These are phyloP conservation scores for Schoenoplectus tabernaemontani DNA, from an alignment of 202 grass and related monocot genomes.

Conservation along the genomic window DNA sequence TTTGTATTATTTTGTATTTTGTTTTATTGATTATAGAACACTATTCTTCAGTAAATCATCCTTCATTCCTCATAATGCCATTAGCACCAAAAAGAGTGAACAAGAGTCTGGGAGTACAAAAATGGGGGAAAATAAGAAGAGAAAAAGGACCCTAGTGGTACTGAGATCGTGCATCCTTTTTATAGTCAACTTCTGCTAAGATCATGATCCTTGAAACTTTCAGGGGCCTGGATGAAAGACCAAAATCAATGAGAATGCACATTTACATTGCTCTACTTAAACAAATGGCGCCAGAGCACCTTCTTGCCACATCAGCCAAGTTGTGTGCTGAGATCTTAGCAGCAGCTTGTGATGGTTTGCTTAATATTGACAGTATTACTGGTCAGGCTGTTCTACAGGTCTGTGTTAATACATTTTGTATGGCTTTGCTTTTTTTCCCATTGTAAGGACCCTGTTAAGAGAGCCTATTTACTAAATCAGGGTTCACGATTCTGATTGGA, in stretches of 20 bases:
- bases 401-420: slow-evolving; percentile 11
- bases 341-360: slow-evolving; percentile 81
- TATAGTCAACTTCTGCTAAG: slow-evolving; percentile 2
- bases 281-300: slow-evolving; percentile 98
- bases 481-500: not conserved
- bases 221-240: slow-evolving; percentile 68
- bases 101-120: not conserved
- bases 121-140: not conserved
- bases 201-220: slow-evolving; percentile 16
- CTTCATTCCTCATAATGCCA: not conserved
- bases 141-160: not conserved
- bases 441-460: not conserved
- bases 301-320: slow-evolving; percentile 90
- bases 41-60: not conserved
- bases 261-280: slow-evolving; percentile 89
- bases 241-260: slow-evolving; percentile 76
- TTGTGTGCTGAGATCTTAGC: slow-evolving; percentile 95
- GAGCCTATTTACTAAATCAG: not conserved
- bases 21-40: not conserved
- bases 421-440: not conserved
- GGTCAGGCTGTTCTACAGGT: slow-evolving; percentile 90
- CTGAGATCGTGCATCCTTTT: not conserved
- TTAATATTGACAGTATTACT: slow-evolving; percentile 61
- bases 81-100: not conserved
- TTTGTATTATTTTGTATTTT: not conserved